phyloP scores from a whole-genome alignment of 2,329 filamentous ascomycete genomes.

The Cladosporium sphaerospermum region DNA sequence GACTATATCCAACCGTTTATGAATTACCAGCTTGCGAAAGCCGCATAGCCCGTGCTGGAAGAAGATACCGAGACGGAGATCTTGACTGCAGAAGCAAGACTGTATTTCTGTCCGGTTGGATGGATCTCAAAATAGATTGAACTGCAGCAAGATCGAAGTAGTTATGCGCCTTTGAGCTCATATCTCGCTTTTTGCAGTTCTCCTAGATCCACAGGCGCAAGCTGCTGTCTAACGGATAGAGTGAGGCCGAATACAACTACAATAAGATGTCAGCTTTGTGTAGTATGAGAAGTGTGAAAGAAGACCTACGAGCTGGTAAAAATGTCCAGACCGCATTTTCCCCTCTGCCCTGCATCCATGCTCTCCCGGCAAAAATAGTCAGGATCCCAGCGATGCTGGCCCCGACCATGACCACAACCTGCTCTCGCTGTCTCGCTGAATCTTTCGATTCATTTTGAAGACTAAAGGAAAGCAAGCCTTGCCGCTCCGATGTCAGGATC shows the following conservation, averaged over 20 bases:
- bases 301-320: slow-evolving; percentile 30
- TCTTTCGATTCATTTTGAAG: too few species aligned
- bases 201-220: slow-evolving; percentile 63
- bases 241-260: slow-evolving; percentile 54
- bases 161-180: slow-evolving; percentile 56
- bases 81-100: too few species aligned
- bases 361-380: slow-evolving; percentile 34
- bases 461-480: slow-evolving; percentile 25
- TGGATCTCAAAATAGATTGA: too few species aligned
- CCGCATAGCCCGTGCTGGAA: too few species aligned
- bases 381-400: slow-evolving; percentile 46
- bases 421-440: neutral
- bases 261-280: neutral
- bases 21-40: too few species aligned
- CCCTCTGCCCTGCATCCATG: slow-evolving; percentile 23
- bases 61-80: too few species aligned
- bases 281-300: neutral
- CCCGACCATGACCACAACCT: slow-evolving; percentile 53
- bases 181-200: slow-evolving; percentile 60
- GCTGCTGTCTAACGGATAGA: slow-evolving; percentile 57
- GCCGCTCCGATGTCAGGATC: slow-evolving; percentile 42
- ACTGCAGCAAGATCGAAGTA: too few species aligned
- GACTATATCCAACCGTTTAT: slow-evolving; percentile 5
- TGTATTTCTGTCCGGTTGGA: too few species aligned
- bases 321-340: slow-evolving; percentile 30